phyloP scores from a whole-genome alignment of 139 green algal species.

The Chlamydomonas urium region DNA sequence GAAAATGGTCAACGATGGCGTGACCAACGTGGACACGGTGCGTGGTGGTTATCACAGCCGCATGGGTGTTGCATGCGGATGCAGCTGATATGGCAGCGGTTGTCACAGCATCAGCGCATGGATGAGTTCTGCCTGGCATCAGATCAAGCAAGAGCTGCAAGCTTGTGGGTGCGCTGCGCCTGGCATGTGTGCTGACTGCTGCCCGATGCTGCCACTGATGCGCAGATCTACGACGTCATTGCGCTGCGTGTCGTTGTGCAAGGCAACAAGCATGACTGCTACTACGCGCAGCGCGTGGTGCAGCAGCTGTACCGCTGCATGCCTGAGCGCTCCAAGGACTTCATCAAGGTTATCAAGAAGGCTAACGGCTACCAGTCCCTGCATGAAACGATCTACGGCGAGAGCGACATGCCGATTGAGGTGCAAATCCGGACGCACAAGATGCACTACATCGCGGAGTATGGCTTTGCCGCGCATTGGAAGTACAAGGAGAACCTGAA shows the following conservation, averaged over 20 bases:
- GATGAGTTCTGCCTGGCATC: not conserved
- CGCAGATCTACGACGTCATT: constrained; percentile 63
- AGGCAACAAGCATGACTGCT: constrained; percentile 77
- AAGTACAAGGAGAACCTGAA: constrained; percentile 88
- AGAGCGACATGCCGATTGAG: constrained; percentile 57
- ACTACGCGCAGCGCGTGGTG: constrained; percentile 70
- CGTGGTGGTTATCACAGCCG: too few relatives aligned
- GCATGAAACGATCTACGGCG: constrained; percentile 42
- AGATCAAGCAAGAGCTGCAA: not conserved
- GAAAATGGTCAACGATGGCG: constrained; percentile 69
- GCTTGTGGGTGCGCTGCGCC: too few relatives aligned
- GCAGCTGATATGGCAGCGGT: not conserved
- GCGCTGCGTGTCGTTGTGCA: constrained; percentile 83
- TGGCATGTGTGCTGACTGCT: too few relatives aligned
- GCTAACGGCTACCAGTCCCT: constrained; percentile 90
- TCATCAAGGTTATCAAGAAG: constrained; percentile 80
- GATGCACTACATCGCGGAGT: constrained; percentile 91
- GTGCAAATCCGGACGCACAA: constrained; percentile 88
- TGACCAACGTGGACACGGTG: constrained; percentile 44
- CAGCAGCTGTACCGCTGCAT: constrained; percentile 37
- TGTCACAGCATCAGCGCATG: not conserved
- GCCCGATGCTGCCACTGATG: too few relatives aligned
- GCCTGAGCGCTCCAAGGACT: constrained; percentile 73
- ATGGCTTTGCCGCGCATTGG: constrained; percentile 92
- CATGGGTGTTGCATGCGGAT: not conserved